These are phyloP conservation scores for Eucalyptus guilfoylei DNA, from an alignment of 345 rosid genomes.

Conservation along the genomic window DNA sequence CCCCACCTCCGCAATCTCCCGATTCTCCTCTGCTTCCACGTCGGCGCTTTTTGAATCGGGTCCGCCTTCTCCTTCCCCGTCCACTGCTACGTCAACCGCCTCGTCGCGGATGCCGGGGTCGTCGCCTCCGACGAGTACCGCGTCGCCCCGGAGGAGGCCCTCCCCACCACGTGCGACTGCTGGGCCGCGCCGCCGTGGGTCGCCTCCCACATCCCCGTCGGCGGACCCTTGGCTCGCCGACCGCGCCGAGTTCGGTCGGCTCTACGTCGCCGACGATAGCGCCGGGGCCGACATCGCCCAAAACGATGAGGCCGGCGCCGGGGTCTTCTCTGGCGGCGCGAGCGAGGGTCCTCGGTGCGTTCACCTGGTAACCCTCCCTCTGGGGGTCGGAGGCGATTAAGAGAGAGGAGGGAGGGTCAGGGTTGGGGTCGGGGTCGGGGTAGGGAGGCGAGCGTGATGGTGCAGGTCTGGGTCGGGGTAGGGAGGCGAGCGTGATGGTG, in stretches of 20 bases:
- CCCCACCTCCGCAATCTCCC: background rate
- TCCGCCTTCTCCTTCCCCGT: background rate
- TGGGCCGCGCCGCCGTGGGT: background rate
- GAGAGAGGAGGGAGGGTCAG: background rate
- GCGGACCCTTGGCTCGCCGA: background rate
- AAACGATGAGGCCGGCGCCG: background rate
- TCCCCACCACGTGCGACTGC: background rate
- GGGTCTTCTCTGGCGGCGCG: background rate
- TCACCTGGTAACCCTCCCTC: background rate
- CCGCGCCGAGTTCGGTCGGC: background rate
- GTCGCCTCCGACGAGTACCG: background rate
- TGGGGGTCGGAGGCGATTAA: background rate
- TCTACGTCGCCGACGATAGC: background rate
- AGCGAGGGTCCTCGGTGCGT: background rate
- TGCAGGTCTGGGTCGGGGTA: no score
- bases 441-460: no score
- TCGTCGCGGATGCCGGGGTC: accelerated
- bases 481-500: no score
- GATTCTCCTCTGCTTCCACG: background rate
- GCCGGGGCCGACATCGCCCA: no score
- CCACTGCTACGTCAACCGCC: background rate
- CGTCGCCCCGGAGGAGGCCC: background rate
- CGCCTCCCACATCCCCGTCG: background rate
- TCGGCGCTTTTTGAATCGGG: background rate
- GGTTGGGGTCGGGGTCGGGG: no score